A percentile compares a stretch with the other conserved stretches of the same genome.
phyloP scores from a whole-genome alignment of 352 stramenopile species.

The Phytophthora cajani region DNA sequence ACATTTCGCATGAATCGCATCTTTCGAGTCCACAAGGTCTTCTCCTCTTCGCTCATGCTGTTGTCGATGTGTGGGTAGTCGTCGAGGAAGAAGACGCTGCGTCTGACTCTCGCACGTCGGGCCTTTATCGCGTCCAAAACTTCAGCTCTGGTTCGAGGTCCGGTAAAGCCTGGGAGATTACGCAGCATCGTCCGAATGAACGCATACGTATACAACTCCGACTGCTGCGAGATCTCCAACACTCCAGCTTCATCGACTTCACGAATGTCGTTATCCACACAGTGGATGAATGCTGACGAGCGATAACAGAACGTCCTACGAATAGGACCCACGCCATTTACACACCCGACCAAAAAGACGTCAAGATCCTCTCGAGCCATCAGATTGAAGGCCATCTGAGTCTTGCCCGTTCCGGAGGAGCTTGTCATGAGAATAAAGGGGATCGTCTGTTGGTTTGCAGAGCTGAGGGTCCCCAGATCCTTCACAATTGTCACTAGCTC shows the following conservation, averaged over 20 bases:
- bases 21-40: background rate
- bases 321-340: background rate
- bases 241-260: background rate
- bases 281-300: background rate
- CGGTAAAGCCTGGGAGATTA: background rate
- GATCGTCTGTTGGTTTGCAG: background rate
- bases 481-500: background rate
- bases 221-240: background rate
- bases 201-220: background rate
- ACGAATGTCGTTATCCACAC: background rate
- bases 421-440: background rate
- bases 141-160: background rate
- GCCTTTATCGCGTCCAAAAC: background rate
- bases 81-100: background rate
- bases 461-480: background rate
- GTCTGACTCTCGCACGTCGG: background rate
- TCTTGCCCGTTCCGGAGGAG: background rate
- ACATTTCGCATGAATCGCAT: background rate
- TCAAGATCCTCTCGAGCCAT: background rate
- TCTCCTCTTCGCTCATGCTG: background rate
- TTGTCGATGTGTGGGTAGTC: background rate
- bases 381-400: background rate
- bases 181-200: background rate
- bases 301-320: background rate
- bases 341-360: background rate